Conservation (phyloP, 2,329 filamentous ascomycete genomes). For the Fusarium euwallaceae region DNA sequence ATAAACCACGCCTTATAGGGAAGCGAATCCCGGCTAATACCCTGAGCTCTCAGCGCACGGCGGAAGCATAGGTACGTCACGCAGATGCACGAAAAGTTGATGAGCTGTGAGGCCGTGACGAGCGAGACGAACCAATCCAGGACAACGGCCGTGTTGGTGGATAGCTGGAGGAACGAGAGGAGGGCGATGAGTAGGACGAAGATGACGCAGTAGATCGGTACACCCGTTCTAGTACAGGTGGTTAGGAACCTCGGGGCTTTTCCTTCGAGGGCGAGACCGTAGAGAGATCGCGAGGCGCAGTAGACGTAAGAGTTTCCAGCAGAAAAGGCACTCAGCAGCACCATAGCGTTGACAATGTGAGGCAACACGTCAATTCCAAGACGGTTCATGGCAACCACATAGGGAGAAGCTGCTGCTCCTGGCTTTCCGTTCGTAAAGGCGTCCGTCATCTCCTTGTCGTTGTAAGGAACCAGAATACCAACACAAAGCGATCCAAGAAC, state of each 20-base stretch:
- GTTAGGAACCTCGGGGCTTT: slow-evolving; percentile 73
- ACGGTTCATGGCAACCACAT: slow-evolving; percentile 77
- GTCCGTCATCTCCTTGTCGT: slow-evolving; percentile 71
- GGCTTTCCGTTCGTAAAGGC: slow-evolving; percentile 71
- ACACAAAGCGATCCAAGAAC: slow-evolving; percentile 79
- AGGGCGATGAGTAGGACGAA: slow-evolving; percentile 76
- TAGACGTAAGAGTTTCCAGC: slow-evolving; percentile 76
- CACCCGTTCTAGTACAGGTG: slow-evolving; percentile 72
- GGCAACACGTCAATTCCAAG: slow-evolving; percentile 73
- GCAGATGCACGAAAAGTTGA: slow-evolving; percentile 79
- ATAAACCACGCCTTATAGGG: slow-evolving; percentile 78
- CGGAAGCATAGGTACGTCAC: slow-evolving; percentile 80
- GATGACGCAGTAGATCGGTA: slow-evolving; percentile 80
- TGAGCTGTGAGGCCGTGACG: slow-evolving; percentile 79
- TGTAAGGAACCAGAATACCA: slow-evolving; percentile 78
- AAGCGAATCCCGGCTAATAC: slow-evolving; percentile 74
- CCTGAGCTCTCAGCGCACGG: slow-evolving; percentile 77
- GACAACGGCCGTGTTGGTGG: slow-evolving; percentile 73
- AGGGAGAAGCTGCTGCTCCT: slow-evolving; percentile 77
- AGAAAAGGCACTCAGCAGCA: slow-evolving; percentile 75
- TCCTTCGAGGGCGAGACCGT: slow-evolving; percentile 76
- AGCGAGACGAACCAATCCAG: slow-evolving; percentile 78
- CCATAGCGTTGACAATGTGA: slow-evolving; percentile 79
- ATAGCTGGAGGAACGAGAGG: slow-evolving; percentile 81
- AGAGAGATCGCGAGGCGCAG: slow-evolving; percentile 76